Percentiles rank a stretch among this genome's conserved stretches.
Evolutionary conservation across 202 grass and related monocot genomes (phyloP).

Genomic region (Carex arenaria): DNA sequence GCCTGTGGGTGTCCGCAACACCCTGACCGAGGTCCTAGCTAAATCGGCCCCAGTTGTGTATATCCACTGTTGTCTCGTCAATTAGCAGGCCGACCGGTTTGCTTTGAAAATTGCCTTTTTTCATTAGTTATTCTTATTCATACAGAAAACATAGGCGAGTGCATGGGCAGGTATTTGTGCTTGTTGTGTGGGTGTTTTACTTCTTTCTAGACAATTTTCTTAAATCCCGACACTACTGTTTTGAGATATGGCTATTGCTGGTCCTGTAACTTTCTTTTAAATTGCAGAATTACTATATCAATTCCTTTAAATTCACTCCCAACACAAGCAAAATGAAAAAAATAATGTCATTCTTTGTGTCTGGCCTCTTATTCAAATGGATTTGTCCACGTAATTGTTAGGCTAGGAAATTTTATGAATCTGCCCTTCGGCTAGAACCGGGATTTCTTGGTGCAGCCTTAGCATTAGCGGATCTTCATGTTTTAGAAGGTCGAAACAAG

Average conservation of each 20-base stretch:
- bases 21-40: no score
- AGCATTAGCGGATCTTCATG: conserved; percentile 86
- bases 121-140: not conserved
- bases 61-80: no score
- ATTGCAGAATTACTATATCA: not conserved
- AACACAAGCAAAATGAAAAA: not conserved
- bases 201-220: not conserved
- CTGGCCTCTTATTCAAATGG: not conserved
- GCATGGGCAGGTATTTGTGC: not conserved
- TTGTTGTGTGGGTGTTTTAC: not conserved
- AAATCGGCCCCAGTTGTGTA: no score
- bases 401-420: conserved; percentile 99
- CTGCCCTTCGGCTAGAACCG: conserved; percentile 86
- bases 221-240: not conserved
- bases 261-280: not conserved
- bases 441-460: conserved; percentile 90
- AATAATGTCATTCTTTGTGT: not conserved
- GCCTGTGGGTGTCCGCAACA: no score
- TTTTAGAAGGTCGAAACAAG: conserved; percentile 72
- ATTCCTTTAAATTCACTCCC: not conserved
- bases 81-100: no score
- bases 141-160: not conserved
- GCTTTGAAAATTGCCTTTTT: not conserved
- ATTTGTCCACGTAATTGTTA: conserved; percentile 21
- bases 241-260: not conserved